Evolutionary conservation across 495 filamentous ascomycete species (phyloP), one percentile per base, ranked within the genome.

Genomic region (Neohortaea acidophila): DNA sequence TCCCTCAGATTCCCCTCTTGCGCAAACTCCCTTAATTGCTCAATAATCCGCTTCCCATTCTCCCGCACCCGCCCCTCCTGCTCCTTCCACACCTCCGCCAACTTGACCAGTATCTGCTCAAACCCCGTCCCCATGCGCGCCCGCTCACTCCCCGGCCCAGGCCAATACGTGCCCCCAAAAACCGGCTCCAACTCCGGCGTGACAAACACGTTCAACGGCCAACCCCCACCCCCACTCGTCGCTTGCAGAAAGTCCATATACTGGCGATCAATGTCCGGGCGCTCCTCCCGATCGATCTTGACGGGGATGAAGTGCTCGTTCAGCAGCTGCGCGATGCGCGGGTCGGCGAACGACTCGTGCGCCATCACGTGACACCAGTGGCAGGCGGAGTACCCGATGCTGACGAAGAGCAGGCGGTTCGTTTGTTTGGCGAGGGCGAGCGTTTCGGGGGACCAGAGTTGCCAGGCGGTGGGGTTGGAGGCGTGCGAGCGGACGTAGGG

Each of bases 191-290:
- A 69, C 49, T 87, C 75, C 0, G 91, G 91, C 0, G 91, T 96
- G 19, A 96, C 66, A 54, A 97, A 96, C 15, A 94, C 82, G 56
- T 94, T 96, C 31, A 97, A 66, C 9, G 89, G 89, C 91, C 91
- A 97, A 19, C 89, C 89, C 2, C 85, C 91, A 1, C 78, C 84
- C 14, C 84, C 84, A 24, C 78, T 92, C 12, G 87, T 86, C 4
- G 86, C 87, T 62, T 93, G 83, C 21, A 91, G 82, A 61, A 91
- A 97, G 61, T 94, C 93, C 81, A 94, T 92, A 56, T 96, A 97
- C 41, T 96, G 85, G 36, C 84, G 78, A 54, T 97, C 89, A 48
- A 96, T 73, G 55, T 96, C 86, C 1, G 91, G 89, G 23, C 87
- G 78, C 57, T 94, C 87, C 57, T 97, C 89, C 21, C 86, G 75